Conservation (phyloP, 2,329 filamentous ascomycete species). For the Aureobasidium uvarum region DNA sequence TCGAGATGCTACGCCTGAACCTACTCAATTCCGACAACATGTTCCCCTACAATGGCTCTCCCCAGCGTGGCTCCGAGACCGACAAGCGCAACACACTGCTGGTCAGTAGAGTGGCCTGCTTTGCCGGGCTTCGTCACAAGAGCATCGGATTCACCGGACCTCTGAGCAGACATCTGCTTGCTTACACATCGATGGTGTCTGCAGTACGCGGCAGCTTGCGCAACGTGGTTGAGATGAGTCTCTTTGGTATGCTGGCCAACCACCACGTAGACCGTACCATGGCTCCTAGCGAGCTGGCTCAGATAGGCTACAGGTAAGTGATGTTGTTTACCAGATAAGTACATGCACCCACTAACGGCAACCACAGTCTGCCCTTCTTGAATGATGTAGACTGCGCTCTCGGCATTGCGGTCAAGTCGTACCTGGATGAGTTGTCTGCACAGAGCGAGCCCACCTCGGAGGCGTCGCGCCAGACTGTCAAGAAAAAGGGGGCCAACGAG, state of each 20-base stretch:
- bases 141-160: constrained; percentile 91
- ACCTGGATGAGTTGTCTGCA: constrained; percentile 67
- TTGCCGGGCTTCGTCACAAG: constrained; percentile 78
- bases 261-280: constrained; percentile 70
- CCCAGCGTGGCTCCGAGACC: constrained; percentile 59
- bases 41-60: constrained; percentile 59
- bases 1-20: constrained; percentile 78
- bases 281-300: constrained; percentile 51
- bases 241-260: constrained; percentile 76
- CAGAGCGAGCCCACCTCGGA: constrained; percentile 55
- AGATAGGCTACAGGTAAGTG: constrained; percentile 68
- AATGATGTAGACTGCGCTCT: constrained; percentile 71
- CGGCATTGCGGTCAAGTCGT: constrained; percentile 76
- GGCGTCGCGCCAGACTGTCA: constrained; percentile 51
- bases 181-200: constrained; percentile 79
- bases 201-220: constrained; percentile 76
- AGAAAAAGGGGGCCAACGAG: constrained; percentile 53
- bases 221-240: constrained; percentile 78
- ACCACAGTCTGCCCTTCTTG: constrained; percentile 60
- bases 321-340: constrained; percentile 34
- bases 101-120: constrained; percentile 79
- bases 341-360: neutral
- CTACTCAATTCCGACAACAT: constrained; percentile 71
- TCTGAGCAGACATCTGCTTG: constrained; percentile 82
- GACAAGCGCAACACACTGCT: constrained; percentile 77